These are phyloP conservation scores for Phytopythium chamaehyphon DNA, from an alignment of 352 stramenopile species.

Conservation along the genomic window DNA sequence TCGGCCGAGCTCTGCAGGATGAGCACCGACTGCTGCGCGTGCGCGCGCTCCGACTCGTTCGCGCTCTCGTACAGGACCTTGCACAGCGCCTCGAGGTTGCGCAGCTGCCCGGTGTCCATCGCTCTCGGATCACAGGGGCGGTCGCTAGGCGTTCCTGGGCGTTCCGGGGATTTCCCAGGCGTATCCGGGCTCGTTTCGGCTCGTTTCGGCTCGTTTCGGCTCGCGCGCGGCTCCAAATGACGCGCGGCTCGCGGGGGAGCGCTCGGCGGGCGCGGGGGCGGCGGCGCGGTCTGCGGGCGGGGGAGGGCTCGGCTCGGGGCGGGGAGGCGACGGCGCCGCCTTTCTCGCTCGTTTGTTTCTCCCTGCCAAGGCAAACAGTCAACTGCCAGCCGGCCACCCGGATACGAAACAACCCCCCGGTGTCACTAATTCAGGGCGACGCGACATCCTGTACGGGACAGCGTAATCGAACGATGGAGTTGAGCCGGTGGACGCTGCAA, in stretches of 20 bases:
- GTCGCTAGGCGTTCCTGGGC: not conserved
- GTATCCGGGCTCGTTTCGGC: slow-evolving; percentile 4
- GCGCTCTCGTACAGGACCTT: slow-evolving; percentile 73
- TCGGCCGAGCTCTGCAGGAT: slow-evolving; percentile 90
- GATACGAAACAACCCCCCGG: slow-evolving; percentile 5
- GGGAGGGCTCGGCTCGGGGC: not conserved
- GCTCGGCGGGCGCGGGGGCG: not conserved
- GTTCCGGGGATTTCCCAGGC: not conserved
- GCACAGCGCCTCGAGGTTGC: slow-evolving; percentile 76
- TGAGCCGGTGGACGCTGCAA: too few species aligned
- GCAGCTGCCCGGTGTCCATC: slow-evolving; percentile 79
- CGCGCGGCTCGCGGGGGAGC: not conserved
- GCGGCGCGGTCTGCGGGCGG: not conserved
- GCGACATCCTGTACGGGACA: too few species aligned
- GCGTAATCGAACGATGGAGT: too few species aligned
- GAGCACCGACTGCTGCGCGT: slow-evolving; percentile 81
- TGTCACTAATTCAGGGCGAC: too few species aligned
- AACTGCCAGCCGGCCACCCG: not conserved
- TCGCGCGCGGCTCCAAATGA: too few species aligned
- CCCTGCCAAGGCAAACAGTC: not conserved
- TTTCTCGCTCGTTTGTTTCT: slow-evolving; percentile 5
- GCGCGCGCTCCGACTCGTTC: slow-evolving; percentile 65
- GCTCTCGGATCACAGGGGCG: not conserved
- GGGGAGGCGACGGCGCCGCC: not conserved
- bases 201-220: slow-evolving; percentile 6